Conservation (phyloP, 441 rosid genomes). For the Euphorbia schlechtendalii region DNA sequence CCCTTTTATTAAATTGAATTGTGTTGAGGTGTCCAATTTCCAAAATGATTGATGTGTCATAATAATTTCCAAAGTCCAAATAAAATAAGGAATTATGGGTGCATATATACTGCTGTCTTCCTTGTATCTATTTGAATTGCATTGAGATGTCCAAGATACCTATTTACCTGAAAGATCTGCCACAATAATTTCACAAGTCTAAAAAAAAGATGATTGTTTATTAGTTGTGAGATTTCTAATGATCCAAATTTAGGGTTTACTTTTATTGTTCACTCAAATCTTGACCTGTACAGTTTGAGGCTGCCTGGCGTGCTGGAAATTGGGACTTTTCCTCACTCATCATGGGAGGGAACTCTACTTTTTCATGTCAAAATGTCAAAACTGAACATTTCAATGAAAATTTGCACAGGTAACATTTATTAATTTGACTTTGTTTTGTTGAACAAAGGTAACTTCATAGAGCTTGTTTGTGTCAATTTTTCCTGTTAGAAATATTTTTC, state of each 20-base stretch:
- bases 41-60: not conserved
- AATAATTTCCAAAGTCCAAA: not conserved
- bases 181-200: not conserved
- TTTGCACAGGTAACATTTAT: conserved; percentile 60
- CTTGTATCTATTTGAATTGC: conserved; percentile 5
- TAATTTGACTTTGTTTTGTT: not conserved
- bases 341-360: conserved; percentile 35
- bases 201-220: not conserved
- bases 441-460: not conserved
- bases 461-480: not conserved
- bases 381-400: conserved; percentile 66
- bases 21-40: not conserved
- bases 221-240: not conserved
- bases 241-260: not conserved
- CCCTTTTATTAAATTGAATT: conserved; percentile 7
- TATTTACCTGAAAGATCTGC: not conserved
- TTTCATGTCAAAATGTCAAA: conserved; percentile 41
- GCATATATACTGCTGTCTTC: conserved; percentile 29
- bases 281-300: conserved; percentile 62
- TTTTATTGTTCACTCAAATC: conserved; percentile 15
- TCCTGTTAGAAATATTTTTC: not conserved
- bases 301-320: conserved; percentile 98
- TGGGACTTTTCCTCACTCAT: conserved; percentile 87
- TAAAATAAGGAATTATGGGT: not conserved
- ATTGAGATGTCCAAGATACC: not conserved